Percentiles rank a stretch among this genome's conserved stretches.
Conservation (phyloP, 2,329 filamentous ascomycete genomes). For the Fusarium sp. region DNA sequence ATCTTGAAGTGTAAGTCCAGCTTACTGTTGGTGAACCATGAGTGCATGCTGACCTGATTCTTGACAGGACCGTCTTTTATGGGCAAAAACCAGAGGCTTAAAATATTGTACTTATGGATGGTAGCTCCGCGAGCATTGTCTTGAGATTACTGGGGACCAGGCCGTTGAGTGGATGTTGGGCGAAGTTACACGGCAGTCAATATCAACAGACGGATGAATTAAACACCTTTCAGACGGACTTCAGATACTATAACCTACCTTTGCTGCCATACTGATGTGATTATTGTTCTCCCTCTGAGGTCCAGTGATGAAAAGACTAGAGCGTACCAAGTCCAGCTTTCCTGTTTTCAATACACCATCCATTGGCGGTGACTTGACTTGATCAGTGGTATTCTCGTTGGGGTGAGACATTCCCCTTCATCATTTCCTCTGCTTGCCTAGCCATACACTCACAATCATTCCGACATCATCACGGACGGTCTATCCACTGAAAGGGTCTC, state of each 20-base stretch:
- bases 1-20: constrained; percentile 21
- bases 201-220: no score
- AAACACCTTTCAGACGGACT: no score
- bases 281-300: no score
- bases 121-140: accelerated
- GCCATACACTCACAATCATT: not conserved
- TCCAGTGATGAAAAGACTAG: no score
- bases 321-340: no score
- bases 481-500: not conserved
- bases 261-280: no score
- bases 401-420: not conserved
- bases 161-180: no score
- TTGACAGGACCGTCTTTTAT: not conserved
- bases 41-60: accelerated
- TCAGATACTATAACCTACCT: no score
- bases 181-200: no score
- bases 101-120: accelerated
- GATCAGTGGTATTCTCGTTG: no score
- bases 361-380: no score
- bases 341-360: no score
- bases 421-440: not conserved
- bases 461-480: accelerated
- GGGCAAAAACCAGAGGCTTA: not conserved
- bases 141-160: accelerated
- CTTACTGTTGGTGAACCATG: accelerated